phyloP scores from a whole-genome alignment of 768 basidiomycete species.

The Pulveroboletus frians region DNA sequence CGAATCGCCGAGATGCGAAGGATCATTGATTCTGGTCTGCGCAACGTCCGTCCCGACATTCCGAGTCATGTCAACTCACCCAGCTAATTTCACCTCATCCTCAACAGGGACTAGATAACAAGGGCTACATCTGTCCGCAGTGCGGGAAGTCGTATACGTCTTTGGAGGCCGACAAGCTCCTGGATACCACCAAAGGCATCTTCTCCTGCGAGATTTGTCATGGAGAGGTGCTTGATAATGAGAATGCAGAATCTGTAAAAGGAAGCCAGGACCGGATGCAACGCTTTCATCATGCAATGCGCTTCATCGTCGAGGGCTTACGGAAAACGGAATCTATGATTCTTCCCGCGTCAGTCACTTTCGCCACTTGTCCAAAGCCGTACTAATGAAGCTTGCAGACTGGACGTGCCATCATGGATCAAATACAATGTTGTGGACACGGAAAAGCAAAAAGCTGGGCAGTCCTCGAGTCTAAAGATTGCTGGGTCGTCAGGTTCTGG shows the following conservation, averaged over 20 bases:
- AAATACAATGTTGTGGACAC: constrained; percentile 64
- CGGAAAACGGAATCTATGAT: constrained; percentile 86
- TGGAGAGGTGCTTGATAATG: constrained; percentile 85
- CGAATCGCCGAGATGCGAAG: constrained; percentile 88
- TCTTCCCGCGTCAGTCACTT: constrained; percentile 63
- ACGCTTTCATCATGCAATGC: constrained; percentile 87
- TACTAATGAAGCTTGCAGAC: constrained; percentile 36
- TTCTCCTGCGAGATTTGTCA: constrained; percentile 87
- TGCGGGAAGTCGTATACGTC: constrained; percentile 82
- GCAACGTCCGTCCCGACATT: constrained; percentile 57
- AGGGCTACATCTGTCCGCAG: constrained; percentile 94
- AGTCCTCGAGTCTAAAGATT: constrained; percentile 59
- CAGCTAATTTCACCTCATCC: background rate
- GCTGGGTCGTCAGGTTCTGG: constrained; percentile 61
- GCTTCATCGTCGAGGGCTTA: constrained; percentile 80
- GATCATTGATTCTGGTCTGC: constrained; percentile 81
- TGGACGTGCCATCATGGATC: constrained; percentile 82
- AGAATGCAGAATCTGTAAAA: constrained; percentile 77
- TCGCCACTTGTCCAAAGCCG: background rate
- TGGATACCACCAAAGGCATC: constrained; percentile 60
- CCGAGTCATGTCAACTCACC: background rate
- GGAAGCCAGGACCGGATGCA: constrained; percentile 95
- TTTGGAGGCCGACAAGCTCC: constrained; percentile 78
- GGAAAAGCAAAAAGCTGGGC: constrained; percentile 52
- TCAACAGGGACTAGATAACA: constrained; percentile 85